These are phyloP conservation scores for Ganoderma leucocontextum DNA, from an alignment of 1,284 basidiomycete genomes.

Conservation along the genomic window DNA sequence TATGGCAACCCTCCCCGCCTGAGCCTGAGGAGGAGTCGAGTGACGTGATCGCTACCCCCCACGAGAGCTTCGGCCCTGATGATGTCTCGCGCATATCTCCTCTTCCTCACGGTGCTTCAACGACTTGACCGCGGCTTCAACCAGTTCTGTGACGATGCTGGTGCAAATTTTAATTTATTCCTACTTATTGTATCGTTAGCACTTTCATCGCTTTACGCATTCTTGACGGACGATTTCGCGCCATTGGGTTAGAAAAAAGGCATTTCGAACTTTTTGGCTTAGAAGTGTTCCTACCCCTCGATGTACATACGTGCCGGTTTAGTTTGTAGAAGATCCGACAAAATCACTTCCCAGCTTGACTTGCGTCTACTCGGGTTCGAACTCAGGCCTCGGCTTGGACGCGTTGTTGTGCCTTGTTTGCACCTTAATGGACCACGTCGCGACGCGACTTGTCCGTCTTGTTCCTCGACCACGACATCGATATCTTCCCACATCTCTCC, in stretches of 20 bases:
- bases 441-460: slow-evolving; percentile 21
- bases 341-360: background rate
- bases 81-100: too few relatives aligned
- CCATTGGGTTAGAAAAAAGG: too few relatives aligned
- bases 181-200: too few relatives aligned
- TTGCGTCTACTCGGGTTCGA: background rate
- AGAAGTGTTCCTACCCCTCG: too few relatives aligned
- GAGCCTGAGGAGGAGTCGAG: background rate
- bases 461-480: background rate
- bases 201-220: too few relatives aligned
- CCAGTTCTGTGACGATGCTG: background rate
- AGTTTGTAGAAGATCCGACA: background rate
- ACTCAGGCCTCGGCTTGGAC: slow-evolving; percentile 3
- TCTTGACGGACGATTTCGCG: too few relatives aligned
- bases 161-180: too few relatives aligned
- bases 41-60: background rate
- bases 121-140: background rate
- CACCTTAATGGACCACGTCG: slow-evolving; percentile 34
- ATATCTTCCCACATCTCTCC: background rate
- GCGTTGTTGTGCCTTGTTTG: slow-evolving; percentile 31
- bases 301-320: too few relatives aligned
- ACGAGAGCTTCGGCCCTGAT: too few relatives aligned
- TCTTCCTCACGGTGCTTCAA: background rate
- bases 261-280: too few relatives aligned
- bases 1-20: background rate